phyloP scores from a whole-genome alignment of 257 asterid species.

The Nicotiana tomentosiformis region DNA sequence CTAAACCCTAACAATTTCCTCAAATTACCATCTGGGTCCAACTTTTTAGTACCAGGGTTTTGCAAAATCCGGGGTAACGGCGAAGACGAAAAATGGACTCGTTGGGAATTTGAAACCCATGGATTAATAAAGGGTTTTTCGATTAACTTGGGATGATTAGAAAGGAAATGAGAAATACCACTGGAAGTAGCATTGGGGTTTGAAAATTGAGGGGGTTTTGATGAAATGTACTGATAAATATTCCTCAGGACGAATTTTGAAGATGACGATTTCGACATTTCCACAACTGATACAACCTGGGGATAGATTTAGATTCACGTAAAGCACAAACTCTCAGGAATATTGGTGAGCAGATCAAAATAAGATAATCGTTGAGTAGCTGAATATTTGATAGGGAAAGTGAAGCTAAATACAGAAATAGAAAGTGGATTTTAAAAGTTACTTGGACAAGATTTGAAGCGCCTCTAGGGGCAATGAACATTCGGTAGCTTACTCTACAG shows the following conservation, averaged over 20 bases:
- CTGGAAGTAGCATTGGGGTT: slow-evolving; percentile 15
- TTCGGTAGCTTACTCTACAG: neutral
- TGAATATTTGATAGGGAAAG: neutral
- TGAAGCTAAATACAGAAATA: neutral
- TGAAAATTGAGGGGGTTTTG: slow-evolving; percentile 35
- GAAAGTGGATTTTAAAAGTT: neutral
- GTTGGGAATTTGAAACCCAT: slow-evolving; percentile 35
- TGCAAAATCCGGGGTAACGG: slow-evolving; percentile 25
- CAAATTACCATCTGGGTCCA: slow-evolving; percentile 26
- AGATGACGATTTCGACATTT: slow-evolving; percentile 56
- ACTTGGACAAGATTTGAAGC: neutral
- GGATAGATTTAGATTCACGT: slow-evolving; percentile 16
- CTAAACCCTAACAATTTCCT: slow-evolving; percentile 43
- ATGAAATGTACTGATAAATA: slow-evolving; percentile 30
- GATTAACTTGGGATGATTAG: slow-evolving; percentile 24
- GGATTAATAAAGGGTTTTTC: slow-evolving; percentile 31
- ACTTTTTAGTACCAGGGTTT: slow-evolving; percentile 16
- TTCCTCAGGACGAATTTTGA: slow-evolving; percentile 43
- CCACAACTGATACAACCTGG: neutral
- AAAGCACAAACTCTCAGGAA: slow-evolving; percentile 13
- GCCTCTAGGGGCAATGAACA: neutral
- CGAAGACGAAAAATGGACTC: slow-evolving; percentile 39
- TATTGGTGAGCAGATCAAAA: neutral
- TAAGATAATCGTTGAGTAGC: neutral
- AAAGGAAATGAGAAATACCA: slow-evolving; percentile 44